These are phyloP conservation scores for Apiospora aurea DNA, from an alignment of 2,329 filamentous ascomycete species.

Conservation along the genomic window DNA sequence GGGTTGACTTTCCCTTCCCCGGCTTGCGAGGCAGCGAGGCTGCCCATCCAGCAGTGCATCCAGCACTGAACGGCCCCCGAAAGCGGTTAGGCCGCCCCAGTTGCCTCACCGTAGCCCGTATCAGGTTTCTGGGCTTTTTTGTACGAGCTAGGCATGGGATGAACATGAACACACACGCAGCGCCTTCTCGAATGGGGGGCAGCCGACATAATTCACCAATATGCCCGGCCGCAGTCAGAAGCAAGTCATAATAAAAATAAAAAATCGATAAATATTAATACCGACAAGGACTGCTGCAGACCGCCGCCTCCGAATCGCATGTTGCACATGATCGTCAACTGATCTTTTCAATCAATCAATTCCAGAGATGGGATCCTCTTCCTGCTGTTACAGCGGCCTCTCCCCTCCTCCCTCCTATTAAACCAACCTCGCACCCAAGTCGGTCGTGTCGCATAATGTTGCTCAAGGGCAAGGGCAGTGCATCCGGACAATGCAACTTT, in stretches of 20 bases:
- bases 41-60: neutral
- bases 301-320: neutral
- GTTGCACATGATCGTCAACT: conserved; percentile 8
- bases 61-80: neutral
- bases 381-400: neutral
- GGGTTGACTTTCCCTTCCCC: conserved; percentile 17
- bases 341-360: neutral
- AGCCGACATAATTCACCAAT: neutral
- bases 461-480: conserved; percentile 1
- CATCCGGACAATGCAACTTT: conserved; percentile 17
- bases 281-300: neutral
- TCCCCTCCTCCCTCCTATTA: neutral
- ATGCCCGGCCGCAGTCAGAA: neutral
- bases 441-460: conserved; percentile 6
- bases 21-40: conserved; percentile 20
- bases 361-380: conserved; percentile 1
- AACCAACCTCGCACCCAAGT: neutral
- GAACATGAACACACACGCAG: conserved; percentile 16
- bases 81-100: conserved; percentile 16
- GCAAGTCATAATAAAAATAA: conserved; percentile 5
- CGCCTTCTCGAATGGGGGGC: conserved; percentile 1
- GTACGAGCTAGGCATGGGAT: conserved; percentile 18
- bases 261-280: conserved; percentile 17
- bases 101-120: conserved; percentile 25
- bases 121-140: conserved; percentile 17